Evolutionary conservation across 768 basidiomycete genomes (phyloP).

Genomic region (Panaeolus cyanescens): DNA sequence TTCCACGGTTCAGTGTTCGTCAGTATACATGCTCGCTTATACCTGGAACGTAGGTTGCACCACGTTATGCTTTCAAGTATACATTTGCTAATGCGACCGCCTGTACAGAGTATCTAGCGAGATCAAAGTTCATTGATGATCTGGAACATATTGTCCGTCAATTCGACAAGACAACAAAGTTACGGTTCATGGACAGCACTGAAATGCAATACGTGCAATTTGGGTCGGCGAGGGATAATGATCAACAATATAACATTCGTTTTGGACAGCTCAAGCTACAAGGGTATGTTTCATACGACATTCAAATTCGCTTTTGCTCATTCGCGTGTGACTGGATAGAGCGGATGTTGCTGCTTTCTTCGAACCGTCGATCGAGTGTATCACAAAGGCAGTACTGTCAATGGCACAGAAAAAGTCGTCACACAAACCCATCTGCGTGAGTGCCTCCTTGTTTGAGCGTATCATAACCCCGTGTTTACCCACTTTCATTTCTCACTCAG

Average conservation of each 20-base stretch:
- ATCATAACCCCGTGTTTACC: not conserved
- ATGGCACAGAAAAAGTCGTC: constrained; percentile 14
- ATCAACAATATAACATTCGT: constrained; percentile 37
- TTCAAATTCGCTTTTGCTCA: not conserved
- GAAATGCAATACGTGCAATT: constrained; percentile 47
- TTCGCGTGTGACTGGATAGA: constrained; percentile 9
- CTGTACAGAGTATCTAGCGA: not conserved
- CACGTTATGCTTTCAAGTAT: not conserved
- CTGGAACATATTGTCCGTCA: constrained; percentile 37
- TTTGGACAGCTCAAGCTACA: constrained; percentile 48
- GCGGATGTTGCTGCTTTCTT: not conserved
- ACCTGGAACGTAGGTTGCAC: constrained; percentile 10
- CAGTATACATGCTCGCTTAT: constrained; percentile 9
- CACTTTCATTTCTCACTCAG: constrained; percentile 13
- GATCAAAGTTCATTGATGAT: constrained; percentile 8
- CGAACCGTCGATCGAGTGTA: constrained; percentile 1
- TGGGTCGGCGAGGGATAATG: constrained; percentile 41
- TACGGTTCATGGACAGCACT: constrained; percentile 33
- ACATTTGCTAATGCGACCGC: not conserved
- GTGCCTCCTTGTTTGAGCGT: constrained; percentile 10
- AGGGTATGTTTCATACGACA: constrained; percentile 21
- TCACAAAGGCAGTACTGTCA: not conserved
- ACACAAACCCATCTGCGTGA: constrained; percentile 30
- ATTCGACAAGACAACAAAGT: constrained; percentile 50
- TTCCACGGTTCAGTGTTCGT: constrained; percentile 10